Evolutionary conservation across 2,329 filamentous ascomycete species (phyloP).

Genomic region (Fusarium sp.): DNA sequence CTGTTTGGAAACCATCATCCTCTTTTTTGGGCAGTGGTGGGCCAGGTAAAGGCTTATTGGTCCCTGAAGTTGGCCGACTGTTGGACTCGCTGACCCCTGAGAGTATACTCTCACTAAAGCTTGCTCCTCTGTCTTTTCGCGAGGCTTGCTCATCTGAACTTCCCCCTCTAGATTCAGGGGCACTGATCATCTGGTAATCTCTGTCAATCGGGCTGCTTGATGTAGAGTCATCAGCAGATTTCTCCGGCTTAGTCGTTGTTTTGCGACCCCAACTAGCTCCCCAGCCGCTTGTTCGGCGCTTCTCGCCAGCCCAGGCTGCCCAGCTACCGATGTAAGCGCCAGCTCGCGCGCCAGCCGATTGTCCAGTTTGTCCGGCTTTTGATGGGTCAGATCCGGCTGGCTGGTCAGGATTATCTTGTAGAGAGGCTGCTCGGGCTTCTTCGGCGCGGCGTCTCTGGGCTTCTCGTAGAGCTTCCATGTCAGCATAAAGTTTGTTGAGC

Average conservation of each 20-base stretch:
- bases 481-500: conserved; percentile 89
- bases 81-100: conserved; percentile 52
- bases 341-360: conserved; percentile 66
- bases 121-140: conserved; percentile 55
- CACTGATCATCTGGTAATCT: conserved; percentile 53
- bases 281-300: conserved; percentile 69
- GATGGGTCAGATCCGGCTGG: conserved; percentile 44
- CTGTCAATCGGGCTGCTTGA: conserved; percentile 54
- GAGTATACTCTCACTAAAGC: conserved; percentile 60
- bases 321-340: conserved; percentile 75
- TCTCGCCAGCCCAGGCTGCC: conserved; percentile 79
- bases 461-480: conserved; percentile 76
- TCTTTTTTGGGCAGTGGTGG: conserved; percentile 28
- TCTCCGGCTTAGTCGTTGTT: conserved; percentile 49
- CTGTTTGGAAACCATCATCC: conserved; percentile 46
- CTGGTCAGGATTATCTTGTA: conserved; percentile 13
- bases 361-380: conserved; percentile 60
- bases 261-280: conserved; percentile 56
- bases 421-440: conserved; percentile 48
- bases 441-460: conserved; percentile 58
- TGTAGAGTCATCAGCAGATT: conserved; percentile 48
- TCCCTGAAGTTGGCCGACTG: conserved; percentile 40
- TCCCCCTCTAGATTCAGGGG: conserved; percentile 45
- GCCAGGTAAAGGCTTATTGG: conserved; percentile 22
- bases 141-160: conserved; percentile 47